Percentiles rank a stretch among this genome's conserved stretches.
These are phyloP conservation scores for Fusarium sp. DNA, from an alignment of 2,329 filamentous ascomycete species.

Conservation along the genomic window DNA sequence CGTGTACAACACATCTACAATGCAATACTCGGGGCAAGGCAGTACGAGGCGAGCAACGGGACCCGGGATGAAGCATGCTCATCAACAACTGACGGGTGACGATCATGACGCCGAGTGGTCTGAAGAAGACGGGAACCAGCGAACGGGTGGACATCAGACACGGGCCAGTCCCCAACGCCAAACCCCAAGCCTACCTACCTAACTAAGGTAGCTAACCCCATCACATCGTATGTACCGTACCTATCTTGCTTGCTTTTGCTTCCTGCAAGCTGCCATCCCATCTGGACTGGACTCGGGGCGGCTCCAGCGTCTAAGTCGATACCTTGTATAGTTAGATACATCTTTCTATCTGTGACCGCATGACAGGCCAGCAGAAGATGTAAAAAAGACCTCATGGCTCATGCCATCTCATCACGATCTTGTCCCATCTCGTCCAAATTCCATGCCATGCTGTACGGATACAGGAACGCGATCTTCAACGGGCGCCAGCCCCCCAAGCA, in stretches of 20 bases:
- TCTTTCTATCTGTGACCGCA: conserved; percentile 32
- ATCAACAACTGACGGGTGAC: conserved; percentile 35
- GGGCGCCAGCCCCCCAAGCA: conserved; percentile 28
- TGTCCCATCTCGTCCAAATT: conserved; percentile 39
- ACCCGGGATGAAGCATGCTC: conserved; percentile 39
- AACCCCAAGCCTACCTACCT: background rate
- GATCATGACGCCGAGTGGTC: conserved; percentile 44
- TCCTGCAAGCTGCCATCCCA: conserved; percentile 24
- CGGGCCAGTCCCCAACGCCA: conserved; percentile 25
- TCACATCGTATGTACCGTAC: conserved; percentile 17
- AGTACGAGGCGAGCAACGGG: conserved; percentile 28
- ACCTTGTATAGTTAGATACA: conserved; percentile 5
- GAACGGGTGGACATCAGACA: conserved; percentile 46
- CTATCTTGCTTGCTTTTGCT: conserved; percentile 33
- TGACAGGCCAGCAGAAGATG: conserved; percentile 36
- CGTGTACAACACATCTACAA: conserved; percentile 13
- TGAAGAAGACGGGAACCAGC: conserved; percentile 38
- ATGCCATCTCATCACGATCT: conserved; percentile 35
- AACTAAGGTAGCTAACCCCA: background rate
- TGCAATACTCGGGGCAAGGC: conserved; percentile 14
- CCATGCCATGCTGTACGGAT: conserved; percentile 37
- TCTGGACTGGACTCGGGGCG: conserved; percentile 16
- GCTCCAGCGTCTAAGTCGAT: conserved; percentile 34
- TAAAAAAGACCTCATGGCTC: conserved; percentile 18
- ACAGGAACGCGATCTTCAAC: conserved; percentile 19